Conservation (phyloP, 805 yeast species). For the Candida cerambycidarum region DNA sequence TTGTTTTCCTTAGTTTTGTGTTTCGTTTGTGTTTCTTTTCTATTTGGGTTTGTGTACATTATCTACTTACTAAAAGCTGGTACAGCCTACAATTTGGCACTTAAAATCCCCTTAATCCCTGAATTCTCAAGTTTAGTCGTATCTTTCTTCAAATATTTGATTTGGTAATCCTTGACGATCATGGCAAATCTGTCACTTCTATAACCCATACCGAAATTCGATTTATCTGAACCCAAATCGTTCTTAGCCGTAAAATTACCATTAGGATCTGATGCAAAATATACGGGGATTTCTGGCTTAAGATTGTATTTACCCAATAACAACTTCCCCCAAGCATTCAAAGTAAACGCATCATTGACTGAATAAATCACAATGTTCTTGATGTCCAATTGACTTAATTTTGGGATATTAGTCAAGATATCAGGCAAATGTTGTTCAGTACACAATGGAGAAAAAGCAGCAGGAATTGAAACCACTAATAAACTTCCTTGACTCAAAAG, state of each 20-base stretch:
- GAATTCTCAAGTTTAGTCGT: conserved; percentile 33
- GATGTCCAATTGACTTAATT: conserved; percentile 29
- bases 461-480: conserved; percentile 42
- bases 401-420: conserved; percentile 27
- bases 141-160: conserved; percentile 26
- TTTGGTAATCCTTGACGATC: conserved; percentile 28
- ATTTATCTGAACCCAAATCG: conserved; percentile 34
- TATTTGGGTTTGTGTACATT: too few species aligned
- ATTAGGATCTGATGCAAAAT: conserved; percentile 43
- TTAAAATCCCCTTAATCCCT: conserved; percentile 37
- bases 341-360: conserved; percentile 44
- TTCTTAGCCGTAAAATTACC: conserved; percentile 31
- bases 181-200: conserved; percentile 43
- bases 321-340: conserved; percentile 46
- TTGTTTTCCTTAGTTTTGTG: conserved; percentile 1
- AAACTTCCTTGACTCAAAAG: conserved; percentile 27
- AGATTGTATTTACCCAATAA: conserved; percentile 26
- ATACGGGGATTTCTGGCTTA: conserved; percentile 22
- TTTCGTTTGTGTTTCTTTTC: too few species aligned
- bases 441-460: conserved; percentile 46
- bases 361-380: conserved; percentile 35
- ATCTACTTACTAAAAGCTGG: too few species aligned
- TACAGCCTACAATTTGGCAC: conserved; percentile 35
- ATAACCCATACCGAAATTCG: conserved; percentile 35
- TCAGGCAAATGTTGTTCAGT: conserved; percentile 46